phyloP scores from a whole-genome alignment of 345 rosid species.

The Euphorbia lathyris region DNA sequence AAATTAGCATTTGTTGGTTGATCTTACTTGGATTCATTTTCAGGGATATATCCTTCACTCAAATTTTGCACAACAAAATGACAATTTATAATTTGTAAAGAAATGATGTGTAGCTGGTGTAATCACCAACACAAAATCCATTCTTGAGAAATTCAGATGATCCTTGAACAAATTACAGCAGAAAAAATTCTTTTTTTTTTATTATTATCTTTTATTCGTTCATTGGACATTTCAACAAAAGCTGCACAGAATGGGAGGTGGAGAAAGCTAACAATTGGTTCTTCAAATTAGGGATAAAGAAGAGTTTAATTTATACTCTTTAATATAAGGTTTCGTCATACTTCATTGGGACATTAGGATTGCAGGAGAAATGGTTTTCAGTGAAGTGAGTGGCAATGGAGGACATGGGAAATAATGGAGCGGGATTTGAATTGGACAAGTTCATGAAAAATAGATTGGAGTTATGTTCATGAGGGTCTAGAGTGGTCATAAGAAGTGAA shows the following conservation, averaged over 20 bases:
- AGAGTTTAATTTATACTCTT: constrained; percentile 4
- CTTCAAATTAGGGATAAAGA: neutral
- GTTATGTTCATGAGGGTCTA: constrained; percentile 19
- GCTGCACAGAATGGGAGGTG: constrained; percentile 10
- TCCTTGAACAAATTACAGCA: constrained; percentile 8
- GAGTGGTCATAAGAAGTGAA: constrained; percentile 17
- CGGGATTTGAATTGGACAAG: constrained; percentile 22
- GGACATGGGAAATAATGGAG: constrained; percentile 25
- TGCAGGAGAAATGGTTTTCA: constrained; percentile 24
- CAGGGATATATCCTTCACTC: neutral
- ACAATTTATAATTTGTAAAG: neutral
- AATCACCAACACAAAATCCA: constrained; percentile 8
- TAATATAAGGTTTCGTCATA: constrained; percentile 21
- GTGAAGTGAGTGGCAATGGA: constrained; percentile 15
- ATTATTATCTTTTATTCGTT: neutral
- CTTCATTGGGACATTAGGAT: constrained; percentile 18
- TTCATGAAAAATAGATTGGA: constrained; percentile 23
- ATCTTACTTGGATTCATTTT: neutral
- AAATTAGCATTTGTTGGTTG: neutral
- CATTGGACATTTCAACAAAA: constrained; percentile 4
- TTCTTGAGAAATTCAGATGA: neutral
- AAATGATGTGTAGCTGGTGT: neutral
- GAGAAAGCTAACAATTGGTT: neutral
- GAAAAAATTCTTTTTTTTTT: neutral
- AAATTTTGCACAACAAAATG: neutral